Evolutionary conservation across 2,329 filamentous ascomycete species (phyloP).

Genomic region (Coniochaeta pulveracea): DNA sequence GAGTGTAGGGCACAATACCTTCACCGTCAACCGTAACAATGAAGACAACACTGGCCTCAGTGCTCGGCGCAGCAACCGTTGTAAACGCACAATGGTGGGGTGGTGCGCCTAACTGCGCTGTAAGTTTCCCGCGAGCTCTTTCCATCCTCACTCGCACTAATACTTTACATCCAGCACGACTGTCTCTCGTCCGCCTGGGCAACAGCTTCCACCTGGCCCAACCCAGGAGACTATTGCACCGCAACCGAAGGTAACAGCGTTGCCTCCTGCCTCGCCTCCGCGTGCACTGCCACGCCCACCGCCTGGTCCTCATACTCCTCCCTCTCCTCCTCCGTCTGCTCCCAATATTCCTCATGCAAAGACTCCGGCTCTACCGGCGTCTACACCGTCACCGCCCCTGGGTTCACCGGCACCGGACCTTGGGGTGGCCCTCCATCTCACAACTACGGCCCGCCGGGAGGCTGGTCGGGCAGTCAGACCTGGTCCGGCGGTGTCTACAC

Average conservation of each 20-base stretch:
- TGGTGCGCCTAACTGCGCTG: constrained; percentile 29
- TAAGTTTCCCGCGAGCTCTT: constrained; percentile 17
- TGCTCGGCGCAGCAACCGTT: constrained; percentile 16
- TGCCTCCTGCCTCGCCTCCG: constrained; percentile 16
- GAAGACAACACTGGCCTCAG: constrained; percentile 17
- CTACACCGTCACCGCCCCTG: constrained; percentile 24
- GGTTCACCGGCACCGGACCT: constrained; percentile 10
- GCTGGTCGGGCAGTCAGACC: too few species aligned
- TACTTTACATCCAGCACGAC: constrained; percentile 21
- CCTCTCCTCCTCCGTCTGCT: constrained; percentile 28
- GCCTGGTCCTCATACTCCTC: constrained; percentile 19
- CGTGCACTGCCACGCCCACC: constrained; percentile 19
- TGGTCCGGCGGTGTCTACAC: constrained; percentile 27
- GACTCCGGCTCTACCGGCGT: constrained; percentile 25
- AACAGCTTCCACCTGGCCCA: constrained; percentile 17
- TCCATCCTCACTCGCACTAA: constrained; percentile 6
- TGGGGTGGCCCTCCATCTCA: constrained; percentile 4
- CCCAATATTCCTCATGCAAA: constrained; percentile 25
- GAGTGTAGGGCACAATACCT: too few species aligned
- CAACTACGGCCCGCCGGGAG: not conserved
- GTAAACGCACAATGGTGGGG: constrained; percentile 26
- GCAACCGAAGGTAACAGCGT: constrained; percentile 13
- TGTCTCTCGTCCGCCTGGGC: constrained; percentile 28
- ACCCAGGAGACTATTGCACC: constrained; percentile 19
- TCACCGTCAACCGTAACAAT: too few species aligned